These are phyloP conservation scores for Rhizopus stolonifer DNA, from an alignment of 371 early-diverging fungal genomes.

Conservation along the genomic window DNA sequence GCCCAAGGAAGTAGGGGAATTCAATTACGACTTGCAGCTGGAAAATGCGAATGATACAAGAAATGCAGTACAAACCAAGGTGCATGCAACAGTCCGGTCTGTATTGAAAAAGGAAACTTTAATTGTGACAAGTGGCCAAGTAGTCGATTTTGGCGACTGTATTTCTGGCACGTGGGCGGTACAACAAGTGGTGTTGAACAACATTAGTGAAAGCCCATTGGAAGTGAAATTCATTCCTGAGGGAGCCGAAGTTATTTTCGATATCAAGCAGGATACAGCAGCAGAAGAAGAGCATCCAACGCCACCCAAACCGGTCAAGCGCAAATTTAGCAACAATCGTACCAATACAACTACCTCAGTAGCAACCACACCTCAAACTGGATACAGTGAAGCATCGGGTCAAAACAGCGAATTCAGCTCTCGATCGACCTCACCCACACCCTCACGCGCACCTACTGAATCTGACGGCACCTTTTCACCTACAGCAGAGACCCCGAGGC, in stretches of 20 bases:
- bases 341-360: constrained; percentile 19
- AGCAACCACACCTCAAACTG: constrained; percentile 25
- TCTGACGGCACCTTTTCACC: constrained; percentile 10
- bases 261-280: constrained; percentile 30
- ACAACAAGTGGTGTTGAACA: constrained; percentile 78
- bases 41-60: constrained; percentile 89
- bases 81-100: constrained; percentile 82
- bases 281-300: constrained; percentile 5
- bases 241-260: constrained; percentile 74
- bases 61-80: constrained; percentile 78
- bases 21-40: constrained; percentile 81
- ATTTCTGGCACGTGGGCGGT: constrained; percentile 83
- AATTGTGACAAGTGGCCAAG: constrained; percentile 72
- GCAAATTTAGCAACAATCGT: constrained; percentile 12
- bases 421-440: constrained; percentile 50
- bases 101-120: constrained; percentile 76
- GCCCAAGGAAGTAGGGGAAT: constrained; percentile 88
- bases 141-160: constrained; percentile 94
- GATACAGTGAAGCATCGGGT: constrained; percentile 49
- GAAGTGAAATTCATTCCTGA: constrained; percentile 83
- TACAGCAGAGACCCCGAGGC: background rate
- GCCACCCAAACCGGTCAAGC: constrained; percentile 1
- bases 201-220: constrained; percentile 76
- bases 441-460: constrained; percentile 13
- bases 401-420: constrained; percentile 59